Conservation (phyloP, 2,329 filamentous ascomycete species). For the Cordyceps javanica region DNA sequence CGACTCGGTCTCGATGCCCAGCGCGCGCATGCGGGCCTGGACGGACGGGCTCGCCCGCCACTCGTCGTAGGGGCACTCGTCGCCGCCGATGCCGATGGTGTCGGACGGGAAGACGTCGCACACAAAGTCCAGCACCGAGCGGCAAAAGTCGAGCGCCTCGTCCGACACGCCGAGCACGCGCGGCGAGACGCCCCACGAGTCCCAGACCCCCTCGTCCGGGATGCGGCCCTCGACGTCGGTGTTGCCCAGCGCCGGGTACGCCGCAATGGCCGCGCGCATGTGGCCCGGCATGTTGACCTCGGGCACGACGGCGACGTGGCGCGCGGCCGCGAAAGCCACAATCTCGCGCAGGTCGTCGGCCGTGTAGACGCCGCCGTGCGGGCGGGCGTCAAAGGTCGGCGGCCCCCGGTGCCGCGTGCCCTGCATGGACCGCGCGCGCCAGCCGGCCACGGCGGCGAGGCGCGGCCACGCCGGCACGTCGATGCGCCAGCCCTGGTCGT, state of each 20-base stretch:
- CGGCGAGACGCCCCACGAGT: conserved; percentile 16
- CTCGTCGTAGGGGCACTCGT: conserved; percentile 18
- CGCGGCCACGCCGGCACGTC: conserved; percentile 14
- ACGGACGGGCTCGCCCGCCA: conserved; percentile 14
- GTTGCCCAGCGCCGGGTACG: conserved; percentile 18
- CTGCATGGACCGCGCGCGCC: conserved; percentile 15
- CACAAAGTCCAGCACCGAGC: conserved; percentile 14
- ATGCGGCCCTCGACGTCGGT: conserved; percentile 9
- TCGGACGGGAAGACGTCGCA: conserved; percentile 15
- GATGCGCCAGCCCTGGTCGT: conserved; percentile 17
- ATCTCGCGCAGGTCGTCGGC: conserved; percentile 14
- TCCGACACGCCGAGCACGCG: conserved; percentile 17
- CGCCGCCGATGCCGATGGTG: conserved; percentile 16
- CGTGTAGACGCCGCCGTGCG: conserved; percentile 16
- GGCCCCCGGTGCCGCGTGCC: conserved; percentile 9
- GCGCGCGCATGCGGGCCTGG: conserved; percentile 13
- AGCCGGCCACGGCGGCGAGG: conserved; percentile 14
- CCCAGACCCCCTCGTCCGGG: conserved; percentile 9
- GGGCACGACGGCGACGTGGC: conserved; percentile 17
- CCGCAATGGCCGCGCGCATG: conserved; percentile 18
- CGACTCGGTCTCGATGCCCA: conserved; percentile 13
- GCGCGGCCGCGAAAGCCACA: conserved; percentile 13
- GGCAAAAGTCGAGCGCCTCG: conserved; percentile 15
- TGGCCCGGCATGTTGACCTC: conserved; percentile 19
- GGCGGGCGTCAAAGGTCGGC: conserved; percentile 13